A percentile compares a stretch with the other conserved stretches of the same genome.
These are phyloP conservation scores for Starmera pachycereana DNA, from an alignment of 805 yeast genomes.

Conservation along the genomic window DNA sequence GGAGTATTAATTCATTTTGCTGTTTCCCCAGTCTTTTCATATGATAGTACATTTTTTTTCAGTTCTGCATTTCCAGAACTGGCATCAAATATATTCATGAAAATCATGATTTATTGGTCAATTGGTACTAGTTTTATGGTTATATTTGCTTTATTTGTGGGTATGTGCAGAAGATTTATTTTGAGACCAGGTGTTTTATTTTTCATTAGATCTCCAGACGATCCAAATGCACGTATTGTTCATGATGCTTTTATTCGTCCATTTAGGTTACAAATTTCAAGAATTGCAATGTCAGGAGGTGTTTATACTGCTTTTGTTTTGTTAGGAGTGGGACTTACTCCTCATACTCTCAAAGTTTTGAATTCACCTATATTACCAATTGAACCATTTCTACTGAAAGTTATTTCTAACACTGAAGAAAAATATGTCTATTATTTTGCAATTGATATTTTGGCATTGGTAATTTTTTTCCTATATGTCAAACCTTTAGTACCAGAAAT, in stretches of 20 bases:
- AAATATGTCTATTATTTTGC: too few species aligned
- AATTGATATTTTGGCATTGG: neutral
- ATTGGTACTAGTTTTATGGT: slow-evolving; percentile 74
- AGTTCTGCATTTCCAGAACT: neutral
- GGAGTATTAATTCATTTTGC: slow-evolving; percentile 71
- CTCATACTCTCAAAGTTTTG: slow-evolving; percentile 9
- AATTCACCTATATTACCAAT: slow-evolving; percentile 14
- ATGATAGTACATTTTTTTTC: slow-evolving; percentile 1
- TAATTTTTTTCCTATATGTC: neutral
- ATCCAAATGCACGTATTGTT: slow-evolving; percentile 76
- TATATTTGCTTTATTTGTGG: slow-evolving; percentile 74
- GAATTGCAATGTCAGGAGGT: slow-evolving; percentile 62
- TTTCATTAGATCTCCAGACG: slow-evolving; percentile 91
- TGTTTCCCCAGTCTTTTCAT: slow-evolving; percentile 43
- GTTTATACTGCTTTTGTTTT: slow-evolving; percentile 68
- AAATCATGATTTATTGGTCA: neutral
- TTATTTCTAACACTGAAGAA: slow-evolving; percentile 1
- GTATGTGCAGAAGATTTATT: slow-evolving; percentile 64
- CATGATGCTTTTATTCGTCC: slow-evolving; percentile 83
- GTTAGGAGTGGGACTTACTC: slow-evolving; percentile 54
- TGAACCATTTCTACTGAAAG: neutral
- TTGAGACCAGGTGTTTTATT: slow-evolving; percentile 84
- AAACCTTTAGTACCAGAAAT: slow-evolving; percentile 1
- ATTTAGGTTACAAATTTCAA: slow-evolving; percentile 56
- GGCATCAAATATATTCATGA: neutral